Evolutionary conservation across 2,329 filamentous ascomycete species (phyloP).

Genomic region (Fusarium fracticaudum): DNA sequence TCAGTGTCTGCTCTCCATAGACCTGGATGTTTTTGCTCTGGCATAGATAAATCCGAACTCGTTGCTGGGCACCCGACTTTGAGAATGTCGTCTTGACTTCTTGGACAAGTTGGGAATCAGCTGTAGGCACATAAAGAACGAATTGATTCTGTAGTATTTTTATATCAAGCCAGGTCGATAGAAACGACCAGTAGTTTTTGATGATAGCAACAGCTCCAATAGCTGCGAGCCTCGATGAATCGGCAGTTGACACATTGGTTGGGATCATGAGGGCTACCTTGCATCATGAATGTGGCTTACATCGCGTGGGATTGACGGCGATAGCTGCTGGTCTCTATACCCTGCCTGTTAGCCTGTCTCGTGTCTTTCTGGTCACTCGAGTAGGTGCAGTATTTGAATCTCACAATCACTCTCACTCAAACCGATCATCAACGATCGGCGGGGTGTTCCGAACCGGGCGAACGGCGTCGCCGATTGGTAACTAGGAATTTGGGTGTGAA

Average conservation of each 20-base stretch:
- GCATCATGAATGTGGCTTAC: constrained; percentile 20
- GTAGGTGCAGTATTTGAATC: not conserved
- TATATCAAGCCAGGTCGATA: not conserved
- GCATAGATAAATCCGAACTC: constrained; percentile 61
- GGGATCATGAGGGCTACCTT: constrained; percentile 4
- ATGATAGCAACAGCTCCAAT: not conserved
- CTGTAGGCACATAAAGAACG: constrained; percentile 62
- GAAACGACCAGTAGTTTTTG: not conserved
- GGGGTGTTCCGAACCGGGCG: constrained; percentile 31
- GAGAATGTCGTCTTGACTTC: constrained; percentile 65
- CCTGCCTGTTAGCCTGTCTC: not conserved
- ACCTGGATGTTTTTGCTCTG: constrained; percentile 66
- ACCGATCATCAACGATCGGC: constrained; percentile 32
- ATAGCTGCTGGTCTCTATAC: not conserved
- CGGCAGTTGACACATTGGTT: constrained; percentile 30
- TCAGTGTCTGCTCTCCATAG: constrained; percentile 57
- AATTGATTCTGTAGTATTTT: not conserved
- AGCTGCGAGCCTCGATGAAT: not conserved
- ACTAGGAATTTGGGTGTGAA: constrained; percentile 14
- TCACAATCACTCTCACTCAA: not conserved
- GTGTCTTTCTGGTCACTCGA: not conserved
- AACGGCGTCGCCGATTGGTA: constrained; percentile 39
- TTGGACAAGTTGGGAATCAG: constrained; percentile 66
- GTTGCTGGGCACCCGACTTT: constrained; percentile 66
- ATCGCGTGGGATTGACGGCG: constrained; percentile 25